These are phyloP conservation scores for Wickerhamiella kazuoi DNA, from an alignment of 805 yeast species.

Conservation along the genomic window DNA sequence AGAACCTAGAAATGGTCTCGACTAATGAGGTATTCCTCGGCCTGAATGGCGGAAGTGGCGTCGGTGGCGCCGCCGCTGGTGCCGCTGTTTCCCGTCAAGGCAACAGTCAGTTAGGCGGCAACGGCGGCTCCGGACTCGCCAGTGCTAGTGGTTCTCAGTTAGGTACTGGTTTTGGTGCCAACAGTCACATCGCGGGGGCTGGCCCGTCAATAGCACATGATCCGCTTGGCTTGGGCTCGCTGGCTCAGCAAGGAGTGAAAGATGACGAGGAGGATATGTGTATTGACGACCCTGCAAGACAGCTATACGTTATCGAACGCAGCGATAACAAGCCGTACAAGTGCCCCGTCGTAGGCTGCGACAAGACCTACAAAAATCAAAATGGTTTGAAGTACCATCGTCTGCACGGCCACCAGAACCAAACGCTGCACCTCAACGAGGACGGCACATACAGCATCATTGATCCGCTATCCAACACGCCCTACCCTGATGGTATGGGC, in stretches of 20 bases:
- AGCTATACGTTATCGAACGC: slow-evolving; percentile 76
- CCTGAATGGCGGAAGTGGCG: slow-evolving; percentile 9
- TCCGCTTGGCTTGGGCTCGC: background rate
- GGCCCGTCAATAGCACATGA: background rate
- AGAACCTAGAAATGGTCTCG: slow-evolving; percentile 68
- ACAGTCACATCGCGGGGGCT: background rate
- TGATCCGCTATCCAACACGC: slow-evolving; percentile 66
- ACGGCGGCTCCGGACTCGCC: background rate
- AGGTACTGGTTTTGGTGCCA: background rate
- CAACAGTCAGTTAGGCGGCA: background rate
- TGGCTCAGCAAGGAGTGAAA: background rate
- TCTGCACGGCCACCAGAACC: slow-evolving; percentile 93
- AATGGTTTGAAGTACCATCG: slow-evolving; percentile 93
- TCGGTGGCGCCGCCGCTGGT: slow-evolving; percentile 12
- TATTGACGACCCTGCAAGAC: slow-evolving; percentile 94
- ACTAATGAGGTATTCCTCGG: slow-evolving; percentile 76
- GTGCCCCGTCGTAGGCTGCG: slow-evolving; percentile 97
- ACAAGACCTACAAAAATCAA: slow-evolving; percentile 91
- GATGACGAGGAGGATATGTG: slow-evolving; percentile 52
- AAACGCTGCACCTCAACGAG: slow-evolving; percentile 70
- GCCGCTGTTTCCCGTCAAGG: background rate
- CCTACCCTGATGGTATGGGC: slow-evolving; percentile 84
- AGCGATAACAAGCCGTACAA: slow-evolving; percentile 89
- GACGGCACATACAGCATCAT: slow-evolving; percentile 87
- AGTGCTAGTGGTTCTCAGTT: background rate